Evolutionary conservation across 1,139 yeast species (phyloP).

Genomic region (Geotrichum carabidarum): DNA sequence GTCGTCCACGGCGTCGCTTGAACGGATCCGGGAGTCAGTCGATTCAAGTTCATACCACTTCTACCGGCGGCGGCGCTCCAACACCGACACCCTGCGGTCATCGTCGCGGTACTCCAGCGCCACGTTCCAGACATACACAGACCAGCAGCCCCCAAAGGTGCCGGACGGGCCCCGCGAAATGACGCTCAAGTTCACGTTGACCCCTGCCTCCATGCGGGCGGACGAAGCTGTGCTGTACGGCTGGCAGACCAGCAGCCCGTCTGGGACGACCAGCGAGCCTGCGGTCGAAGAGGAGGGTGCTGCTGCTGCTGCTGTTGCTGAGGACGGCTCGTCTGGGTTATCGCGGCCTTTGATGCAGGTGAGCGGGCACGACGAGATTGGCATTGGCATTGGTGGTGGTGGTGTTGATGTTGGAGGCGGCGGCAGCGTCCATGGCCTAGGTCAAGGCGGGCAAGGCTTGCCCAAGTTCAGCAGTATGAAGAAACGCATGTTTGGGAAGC

Average conservation of each 20-base stretch:
- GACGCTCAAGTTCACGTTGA: conserved; percentile 33
- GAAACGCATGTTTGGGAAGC: conserved; percentile 30
- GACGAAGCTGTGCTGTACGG: conserved; percentile 33
- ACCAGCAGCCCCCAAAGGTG: not conserved
- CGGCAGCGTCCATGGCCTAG: too few species aligned
- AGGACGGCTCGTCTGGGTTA: not conserved
- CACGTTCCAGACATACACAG: too few species aligned
- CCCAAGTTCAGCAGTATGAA: conserved; percentile 7
- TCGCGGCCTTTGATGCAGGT: not conserved
- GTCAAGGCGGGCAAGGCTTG: too few species aligned
- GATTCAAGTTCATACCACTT: too few species aligned
- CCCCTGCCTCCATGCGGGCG: conserved; percentile 34
- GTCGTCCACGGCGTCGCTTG: not conserved
- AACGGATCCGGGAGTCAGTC: not conserved
- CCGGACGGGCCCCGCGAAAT: conserved; percentile 28
- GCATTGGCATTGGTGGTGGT: conserved; percentile 5
- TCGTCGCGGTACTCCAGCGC: too few species aligned
- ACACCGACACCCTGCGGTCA: too few species aligned
- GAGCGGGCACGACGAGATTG: not conserved
- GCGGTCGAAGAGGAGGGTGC: not conserved
- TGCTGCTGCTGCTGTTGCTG: not conserved
- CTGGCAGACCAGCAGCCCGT: conserved; percentile 33
- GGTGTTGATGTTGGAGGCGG: too few species aligned
- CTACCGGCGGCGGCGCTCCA: too few species aligned
- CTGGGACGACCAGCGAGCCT: conserved; percentile 23